Evolutionary conservation across 1,284 basidiomycete genomes (phyloP).

Genomic region (Trichosporon inkin): DNA sequence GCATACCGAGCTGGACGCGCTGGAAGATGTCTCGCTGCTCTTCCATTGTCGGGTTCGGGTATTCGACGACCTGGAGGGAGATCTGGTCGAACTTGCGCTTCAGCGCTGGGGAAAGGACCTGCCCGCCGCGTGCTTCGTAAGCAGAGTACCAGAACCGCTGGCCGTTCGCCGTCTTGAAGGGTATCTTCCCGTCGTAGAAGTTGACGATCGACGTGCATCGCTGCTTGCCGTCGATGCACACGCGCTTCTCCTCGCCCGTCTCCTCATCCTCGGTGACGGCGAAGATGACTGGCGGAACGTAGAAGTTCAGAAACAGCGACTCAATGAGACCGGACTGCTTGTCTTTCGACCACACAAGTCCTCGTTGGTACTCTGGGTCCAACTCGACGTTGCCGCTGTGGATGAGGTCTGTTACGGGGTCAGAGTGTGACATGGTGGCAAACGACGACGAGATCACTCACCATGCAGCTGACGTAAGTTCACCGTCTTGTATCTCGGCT

Average conservation of each 20-base stretch:
- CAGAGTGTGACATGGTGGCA: background rate
- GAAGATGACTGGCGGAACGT: constrained; percentile 46
- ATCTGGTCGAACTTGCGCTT: constrained; percentile 39
- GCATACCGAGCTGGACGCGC: constrained; percentile 47
- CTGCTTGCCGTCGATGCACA: constrained; percentile 50
- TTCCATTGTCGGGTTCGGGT: constrained; percentile 31
- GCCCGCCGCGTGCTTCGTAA: constrained; percentile 11
- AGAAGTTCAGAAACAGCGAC: constrained; percentile 44
- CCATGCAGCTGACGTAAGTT: constrained; percentile 31
- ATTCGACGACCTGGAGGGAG: constrained; percentile 36
- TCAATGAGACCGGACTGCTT: constrained; percentile 37
- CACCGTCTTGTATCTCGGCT: constrained; percentile 29
- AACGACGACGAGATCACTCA: constrained; percentile 20
- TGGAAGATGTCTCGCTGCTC: constrained; percentile 49
- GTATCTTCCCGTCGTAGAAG: constrained; percentile 45
- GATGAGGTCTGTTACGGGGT: constrained; percentile 31
- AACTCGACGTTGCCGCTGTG: constrained; percentile 37
- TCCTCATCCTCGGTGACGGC: constrained; percentile 21
- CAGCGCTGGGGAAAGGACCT: constrained; percentile 29
- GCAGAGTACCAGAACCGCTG: constrained; percentile 37
- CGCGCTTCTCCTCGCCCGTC: constrained; percentile 25
- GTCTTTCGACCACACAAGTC: constrained; percentile 42
- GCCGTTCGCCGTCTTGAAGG: constrained; percentile 28
- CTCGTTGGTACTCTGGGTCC: constrained; percentile 44
- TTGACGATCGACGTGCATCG: constrained; percentile 39